Percentiles rank a stretch among this genome's conserved stretches.
phyloP scores from a whole-genome alignment of 805 yeast species.

The Nakazawaea ambrosiae region DNA sequence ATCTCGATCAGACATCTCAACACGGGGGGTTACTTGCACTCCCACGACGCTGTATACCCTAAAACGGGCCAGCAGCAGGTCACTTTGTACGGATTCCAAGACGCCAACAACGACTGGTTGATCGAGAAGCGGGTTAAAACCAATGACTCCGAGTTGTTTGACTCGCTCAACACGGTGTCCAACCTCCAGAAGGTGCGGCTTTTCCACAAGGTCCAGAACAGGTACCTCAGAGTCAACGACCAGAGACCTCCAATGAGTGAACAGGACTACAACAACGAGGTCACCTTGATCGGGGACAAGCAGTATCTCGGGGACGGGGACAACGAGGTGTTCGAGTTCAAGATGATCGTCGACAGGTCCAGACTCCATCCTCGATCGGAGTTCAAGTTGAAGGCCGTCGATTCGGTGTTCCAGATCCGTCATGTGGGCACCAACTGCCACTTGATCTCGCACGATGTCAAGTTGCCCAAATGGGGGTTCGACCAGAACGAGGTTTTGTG shows the following conservation, averaged over 20 bases:
- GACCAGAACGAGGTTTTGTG: conserved; percentile 87
- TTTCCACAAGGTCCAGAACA: conserved; percentile 64
- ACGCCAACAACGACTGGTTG: conserved; percentile 65
- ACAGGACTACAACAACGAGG: conserved; percentile 85
- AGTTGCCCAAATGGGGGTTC: conserved; percentile 80
- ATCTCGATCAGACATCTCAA: conserved; percentile 65
- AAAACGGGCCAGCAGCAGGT: conserved; percentile 71
- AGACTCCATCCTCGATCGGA: conserved; percentile 23
- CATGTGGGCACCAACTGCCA: conserved; percentile 66
- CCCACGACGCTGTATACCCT: conserved; percentile 59
- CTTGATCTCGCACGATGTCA: conserved; percentile 63
- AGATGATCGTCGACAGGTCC: conserved; percentile 35
- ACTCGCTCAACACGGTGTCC: conserved; percentile 20
- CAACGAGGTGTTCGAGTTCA: conserved; percentile 64
- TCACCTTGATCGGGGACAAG: conserved; percentile 60
- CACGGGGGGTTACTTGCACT: conserved; percentile 77
- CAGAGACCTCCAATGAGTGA: conserved; percentile 81
- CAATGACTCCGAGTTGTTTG: conserved; percentile 32
- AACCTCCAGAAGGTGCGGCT: conserved; percentile 56
- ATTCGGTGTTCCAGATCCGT: conserved; percentile 60
- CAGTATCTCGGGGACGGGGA: conserved; percentile 53
- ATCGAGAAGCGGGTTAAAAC: conserved; percentile 41
- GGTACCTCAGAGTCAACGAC: conserved; percentile 64
- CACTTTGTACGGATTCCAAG: conserved; percentile 57
- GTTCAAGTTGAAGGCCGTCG: conserved; percentile 43